phyloP scores from a whole-genome alignment of 768 basidiomycete species.

The Trametopsis cervina region DNA sequence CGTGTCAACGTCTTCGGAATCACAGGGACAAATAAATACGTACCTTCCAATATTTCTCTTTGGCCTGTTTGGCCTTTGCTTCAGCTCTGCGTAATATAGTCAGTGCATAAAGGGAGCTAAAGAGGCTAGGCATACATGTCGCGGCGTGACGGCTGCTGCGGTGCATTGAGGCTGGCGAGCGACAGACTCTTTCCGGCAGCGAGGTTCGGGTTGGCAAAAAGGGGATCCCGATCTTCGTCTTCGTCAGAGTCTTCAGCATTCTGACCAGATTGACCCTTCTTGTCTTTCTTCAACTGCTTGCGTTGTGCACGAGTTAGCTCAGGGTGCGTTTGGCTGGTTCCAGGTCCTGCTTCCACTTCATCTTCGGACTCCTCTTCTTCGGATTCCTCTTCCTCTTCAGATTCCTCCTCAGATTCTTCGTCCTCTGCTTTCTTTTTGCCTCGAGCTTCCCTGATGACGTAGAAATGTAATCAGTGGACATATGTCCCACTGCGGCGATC shows the following conservation, averaged over 20 bases:
- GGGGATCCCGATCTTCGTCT: conserved; percentile 55
- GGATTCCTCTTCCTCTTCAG: conserved; percentile 38
- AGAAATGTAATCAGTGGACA: conserved; percentile 6
- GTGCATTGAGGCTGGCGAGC: conserved; percentile 64
- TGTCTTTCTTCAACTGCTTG: conserved; percentile 80
- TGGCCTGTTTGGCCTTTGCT: conserved; percentile 87
- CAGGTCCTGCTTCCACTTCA: conserved; percentile 1
- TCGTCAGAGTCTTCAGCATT: conserved; percentile 34
- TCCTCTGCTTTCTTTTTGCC: conserved; percentile 26
- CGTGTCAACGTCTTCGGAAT: background rate
- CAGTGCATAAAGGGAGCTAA: background rate
- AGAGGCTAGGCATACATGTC: conserved; percentile 44
- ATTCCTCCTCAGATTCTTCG: conserved; percentile 37
- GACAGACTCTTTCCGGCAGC: conserved; percentile 60
- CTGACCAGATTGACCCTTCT: conserved; percentile 40
- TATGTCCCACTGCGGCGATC: background rate
- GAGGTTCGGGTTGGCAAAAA: conserved; percentile 77
- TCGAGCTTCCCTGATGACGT: conserved; percentile 1
- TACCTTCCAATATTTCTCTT: conserved; percentile 86
- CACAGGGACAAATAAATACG: too few relatives aligned
- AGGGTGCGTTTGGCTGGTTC: conserved; percentile 21
- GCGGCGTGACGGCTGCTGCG: conserved; percentile 53
- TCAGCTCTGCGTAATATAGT: conserved; percentile 53
- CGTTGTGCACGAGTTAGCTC: conserved; percentile 70
- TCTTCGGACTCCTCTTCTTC: conserved; percentile 30